Base-by-base conservation (phyloP, 257 asterid genomes). In the Petunia axillaris region DNA sequence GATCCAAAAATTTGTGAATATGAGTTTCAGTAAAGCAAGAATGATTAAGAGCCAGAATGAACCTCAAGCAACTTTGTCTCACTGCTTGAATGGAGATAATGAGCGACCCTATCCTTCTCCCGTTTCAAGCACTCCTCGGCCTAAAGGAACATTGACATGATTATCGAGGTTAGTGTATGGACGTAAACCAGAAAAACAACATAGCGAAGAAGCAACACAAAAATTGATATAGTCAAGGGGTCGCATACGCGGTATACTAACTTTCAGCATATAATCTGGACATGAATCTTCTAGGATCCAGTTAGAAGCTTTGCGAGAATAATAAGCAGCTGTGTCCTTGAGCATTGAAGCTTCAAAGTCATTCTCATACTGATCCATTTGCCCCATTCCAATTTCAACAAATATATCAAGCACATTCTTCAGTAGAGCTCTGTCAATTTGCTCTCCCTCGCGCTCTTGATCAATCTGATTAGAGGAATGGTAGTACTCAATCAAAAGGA, bases 241-340 rank as follows among this genome's bases (percentile, higher is more conserved):
- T 48, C 13, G 60, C 77, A 71, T 71, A 71, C 25, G 77, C 44
- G 16, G 60, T 71, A 79, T 79, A 79, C 74, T 79, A 82, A 91
- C 99, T 86, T 96, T 93, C 86, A 91, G 74, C 98, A 94, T 89
- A 89, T 96, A 96, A 85, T 94, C 99, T 36, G 99, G 99, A 85
- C 99, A 96, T 5, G 99, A 94, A 91, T 96, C 98, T 63, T 96
- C 99, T 67, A 94, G 80, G 78, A 96, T 96, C 99, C 99, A 96
- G 84, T 84, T 96, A 62, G 99, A 96, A 80, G 99, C 99, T 86
- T 96, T 96, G 82, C 98, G 89, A 80, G 99, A 96, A 85, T 96
- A 94, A 90, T 96, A 94, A 73, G 98, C 93, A 39, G 99, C 97
- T 2, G 97, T 89, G 84, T 90, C 98, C 83, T 85, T 87, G 82